phyloP scores from a whole-genome alignment of 2,329 filamentous ascomycete genomes.

The Sclerotinia borealis region DNA sequence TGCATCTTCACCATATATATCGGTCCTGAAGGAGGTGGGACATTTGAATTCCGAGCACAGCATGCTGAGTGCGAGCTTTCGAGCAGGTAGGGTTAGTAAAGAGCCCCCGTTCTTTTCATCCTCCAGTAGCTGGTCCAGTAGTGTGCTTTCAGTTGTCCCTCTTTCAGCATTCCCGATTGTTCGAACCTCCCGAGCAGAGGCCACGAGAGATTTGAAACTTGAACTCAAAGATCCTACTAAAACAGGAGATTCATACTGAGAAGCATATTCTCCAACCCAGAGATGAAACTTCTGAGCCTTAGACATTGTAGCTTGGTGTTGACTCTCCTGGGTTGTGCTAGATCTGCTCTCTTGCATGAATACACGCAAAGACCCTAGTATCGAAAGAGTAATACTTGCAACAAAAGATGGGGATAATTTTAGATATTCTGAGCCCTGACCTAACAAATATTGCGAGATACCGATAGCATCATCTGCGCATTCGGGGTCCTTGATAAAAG shows the following conservation, averaged over 20 bases:
- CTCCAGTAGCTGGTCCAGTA: slow-evolving; percentile 72
- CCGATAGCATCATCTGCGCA: slow-evolving; percentile 89
- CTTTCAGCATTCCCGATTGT: slow-evolving; percentile 63
- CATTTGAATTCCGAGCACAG: slow-evolving; percentile 70
- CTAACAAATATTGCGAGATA: slow-evolving; percentile 76
- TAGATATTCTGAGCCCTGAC: slow-evolving; percentile 60
- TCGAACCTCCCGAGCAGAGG: slow-evolving; percentile 61
- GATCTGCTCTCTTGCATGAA: slow-evolving; percentile 71
- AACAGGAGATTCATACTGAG: slow-evolving; percentile 48
- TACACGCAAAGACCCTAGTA: slow-evolving; percentile 68
- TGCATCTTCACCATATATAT: slow-evolving; percentile 63
- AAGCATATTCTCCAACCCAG: slow-evolving; percentile 71
- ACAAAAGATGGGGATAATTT: slow-evolving; percentile 65
- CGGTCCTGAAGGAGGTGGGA: slow-evolving; percentile 50
- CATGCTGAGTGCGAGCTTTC: slow-evolving; percentile 62
- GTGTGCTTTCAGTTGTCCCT: slow-evolving; percentile 67
- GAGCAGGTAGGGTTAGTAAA: slow-evolving; percentile 64
- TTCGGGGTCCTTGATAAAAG: slow-evolving; percentile 74
- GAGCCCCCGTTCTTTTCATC: slow-evolving; percentile 58
- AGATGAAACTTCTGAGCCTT: slow-evolving; percentile 69
- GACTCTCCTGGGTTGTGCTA: slow-evolving; percentile 77
- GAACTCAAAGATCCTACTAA: slow-evolving; percentile 38
- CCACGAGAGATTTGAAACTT: slow-evolving; percentile 61
- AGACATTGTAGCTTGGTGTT: slow-evolving; percentile 69
- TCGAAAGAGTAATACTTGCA: slow-evolving; percentile 72